Evolutionary conservation across 139 green algal species (phyloP).

Genomic region (Closterium sp.): DNA sequence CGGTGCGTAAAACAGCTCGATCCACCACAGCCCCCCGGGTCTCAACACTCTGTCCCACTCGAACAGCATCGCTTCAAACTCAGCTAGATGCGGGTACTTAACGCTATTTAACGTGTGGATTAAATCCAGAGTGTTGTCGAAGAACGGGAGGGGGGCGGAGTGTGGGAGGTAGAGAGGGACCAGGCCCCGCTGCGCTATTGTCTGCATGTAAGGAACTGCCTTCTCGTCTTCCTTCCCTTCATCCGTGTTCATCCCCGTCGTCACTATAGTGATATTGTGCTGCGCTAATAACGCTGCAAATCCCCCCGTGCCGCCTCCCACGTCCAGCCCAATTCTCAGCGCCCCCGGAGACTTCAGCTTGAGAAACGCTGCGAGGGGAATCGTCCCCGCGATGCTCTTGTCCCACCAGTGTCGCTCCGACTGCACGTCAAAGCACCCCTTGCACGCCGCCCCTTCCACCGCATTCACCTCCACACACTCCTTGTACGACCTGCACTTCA

Average conservation of each 20-base stretch:
- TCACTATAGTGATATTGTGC: conserved; percentile 21
- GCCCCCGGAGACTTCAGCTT: not conserved
- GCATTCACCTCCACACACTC: not conserved
- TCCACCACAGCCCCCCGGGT: not conserved
- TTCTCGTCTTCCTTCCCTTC: not conserved
- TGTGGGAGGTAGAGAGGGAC: not conserved
- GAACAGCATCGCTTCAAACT: conserved; percentile 1
- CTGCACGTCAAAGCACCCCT: not conserved
- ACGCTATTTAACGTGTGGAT: not conserved
- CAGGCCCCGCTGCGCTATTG: not conserved
- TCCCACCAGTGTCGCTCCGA: not conserved
- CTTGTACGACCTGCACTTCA: not conserved
- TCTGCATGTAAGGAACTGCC: not conserved
- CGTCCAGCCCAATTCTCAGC: conserved; percentile 18
- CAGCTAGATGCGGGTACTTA: not conserved
- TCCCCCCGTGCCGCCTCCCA: conserved; percentile 11
- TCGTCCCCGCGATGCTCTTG: not conserved
- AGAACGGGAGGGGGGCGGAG: not conserved
- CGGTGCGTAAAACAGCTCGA: not conserved
- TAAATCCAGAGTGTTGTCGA: conserved; percentile 4
- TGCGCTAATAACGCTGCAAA: conserved; percentile 11
- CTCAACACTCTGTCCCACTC: conserved; percentile 8
- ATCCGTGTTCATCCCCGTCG: conserved; percentile 24
- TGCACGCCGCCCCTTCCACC: not conserved
- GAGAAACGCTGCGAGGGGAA: not conserved